A percentile compares a stretch with the other conserved stretches of the same genome.
Evolutionary conservation across 176 grass and related monocot genomes (phyloP).

Genomic region (Oryza glumipatula): DNA sequence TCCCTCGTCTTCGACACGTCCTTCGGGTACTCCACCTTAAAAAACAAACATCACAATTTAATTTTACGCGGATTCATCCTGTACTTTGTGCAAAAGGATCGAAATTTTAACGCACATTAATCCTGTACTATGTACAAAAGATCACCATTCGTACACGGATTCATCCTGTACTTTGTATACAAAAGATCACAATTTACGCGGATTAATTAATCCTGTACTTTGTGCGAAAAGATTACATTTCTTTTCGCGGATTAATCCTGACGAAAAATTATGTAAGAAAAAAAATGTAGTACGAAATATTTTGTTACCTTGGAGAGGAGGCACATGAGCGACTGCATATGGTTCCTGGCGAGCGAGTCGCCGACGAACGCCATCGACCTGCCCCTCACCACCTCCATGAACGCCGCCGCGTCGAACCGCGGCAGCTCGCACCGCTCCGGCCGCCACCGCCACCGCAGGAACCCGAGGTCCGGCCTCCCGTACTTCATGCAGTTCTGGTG

Average conservation of each 20-base stretch:
- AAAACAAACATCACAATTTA: too few relatives aligned
- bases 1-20: conserved; percentile 29
- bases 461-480: conserved; percentile 61
- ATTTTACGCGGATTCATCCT: too few relatives aligned
- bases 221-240: background rate
- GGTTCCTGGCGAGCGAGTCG: conserved; percentile 82
- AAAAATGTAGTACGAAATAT: background rate
- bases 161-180: too few relatives aligned
- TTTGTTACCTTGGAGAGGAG: conserved; percentile 52
- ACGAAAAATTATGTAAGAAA: background rate
- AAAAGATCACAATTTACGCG: background rate
- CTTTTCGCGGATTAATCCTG: too few relatives aligned
- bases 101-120: background rate
- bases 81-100: too few relatives aligned
- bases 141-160: background rate
- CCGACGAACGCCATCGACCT: conserved; percentile 70
- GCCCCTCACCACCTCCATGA: conserved; percentile 46
- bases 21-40: conserved; percentile 37
- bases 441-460: conserved; percentile 62
- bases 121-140: background rate
- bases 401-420: conserved; percentile 58
- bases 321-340: conserved; percentile 84
- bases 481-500: conserved; percentile 91
- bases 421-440: conserved; percentile 57
- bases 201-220: background rate